Percentiles rank a stretch among this genome's conserved stretches.
Evolutionary conservation across 2,329 filamentous ascomycete species (phyloP).

Genomic region (Diplocarpon mali): DNA sequence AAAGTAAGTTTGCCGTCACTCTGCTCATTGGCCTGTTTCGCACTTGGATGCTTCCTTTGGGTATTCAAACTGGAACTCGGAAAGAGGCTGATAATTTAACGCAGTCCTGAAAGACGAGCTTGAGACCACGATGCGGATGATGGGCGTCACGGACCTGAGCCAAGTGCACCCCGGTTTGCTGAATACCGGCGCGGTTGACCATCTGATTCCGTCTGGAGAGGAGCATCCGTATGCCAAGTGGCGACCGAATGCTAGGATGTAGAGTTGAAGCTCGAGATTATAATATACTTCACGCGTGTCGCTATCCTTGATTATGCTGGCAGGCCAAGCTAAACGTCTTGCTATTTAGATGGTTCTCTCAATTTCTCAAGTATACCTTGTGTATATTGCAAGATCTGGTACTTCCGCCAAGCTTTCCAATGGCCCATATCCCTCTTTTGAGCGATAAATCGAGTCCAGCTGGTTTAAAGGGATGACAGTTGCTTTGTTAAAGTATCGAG

Average conservation of each 20-base stretch:
- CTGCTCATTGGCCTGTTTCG: background rate
- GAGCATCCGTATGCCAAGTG: conserved; percentile 36
- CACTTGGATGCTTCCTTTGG: no score
- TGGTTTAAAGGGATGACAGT: no score
- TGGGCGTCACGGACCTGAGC: conserved; percentile 49
- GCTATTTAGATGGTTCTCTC: no score
- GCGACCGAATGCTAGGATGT: conserved; percentile 25
- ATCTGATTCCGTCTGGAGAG: conserved; percentile 33
- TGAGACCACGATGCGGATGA: conserved; percentile 54
- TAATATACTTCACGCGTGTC: background rate
- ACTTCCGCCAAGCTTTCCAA: no score
- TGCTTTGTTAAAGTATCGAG: no score
- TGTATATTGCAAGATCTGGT: no score
- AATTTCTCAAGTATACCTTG: no score
- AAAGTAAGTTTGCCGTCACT: conserved; percentile 32
- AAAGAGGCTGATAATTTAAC: conserved; percentile 3
- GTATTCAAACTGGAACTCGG: background rate
- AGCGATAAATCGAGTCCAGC: no score
- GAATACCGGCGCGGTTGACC: conserved; percentile 41
- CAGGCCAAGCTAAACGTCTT: no score
- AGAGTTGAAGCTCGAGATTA: background rate
- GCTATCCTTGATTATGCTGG: no score
- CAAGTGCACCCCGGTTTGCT: conserved; percentile 51
- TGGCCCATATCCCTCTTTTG: no score
- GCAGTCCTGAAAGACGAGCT: conserved; percentile 47